phyloP scores from a whole-genome alignment of 768 basidiomycete genomes.

The Mycena epipterygia region DNA sequence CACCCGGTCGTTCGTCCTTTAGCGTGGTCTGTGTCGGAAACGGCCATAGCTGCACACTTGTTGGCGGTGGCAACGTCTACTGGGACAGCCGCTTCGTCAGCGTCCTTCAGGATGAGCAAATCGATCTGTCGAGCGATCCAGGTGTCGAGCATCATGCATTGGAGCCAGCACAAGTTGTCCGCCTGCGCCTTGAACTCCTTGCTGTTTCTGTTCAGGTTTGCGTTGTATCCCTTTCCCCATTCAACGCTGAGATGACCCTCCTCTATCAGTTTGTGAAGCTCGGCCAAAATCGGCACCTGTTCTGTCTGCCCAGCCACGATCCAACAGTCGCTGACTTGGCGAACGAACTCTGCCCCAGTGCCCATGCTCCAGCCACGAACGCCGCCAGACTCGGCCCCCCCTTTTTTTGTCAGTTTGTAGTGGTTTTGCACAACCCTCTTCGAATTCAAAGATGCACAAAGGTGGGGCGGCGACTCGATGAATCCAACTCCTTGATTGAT shows the following conservation, averaged over 20 bases:
- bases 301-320: not conserved
- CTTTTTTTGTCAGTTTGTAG: slow-evolving; percentile 36
- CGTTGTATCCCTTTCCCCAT: slow-evolving; percentile 11
- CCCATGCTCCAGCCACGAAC: slow-evolving; percentile 36
- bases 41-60: not conserved
- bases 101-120: slow-evolving; percentile 20
- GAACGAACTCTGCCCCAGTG: slow-evolving; percentile 31
- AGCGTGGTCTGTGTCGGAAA: too few relatives aligned
- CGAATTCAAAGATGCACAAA: not conserved
- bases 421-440: slow-evolving; percentile 19
- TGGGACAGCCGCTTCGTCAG: slow-evolving; percentile 30
- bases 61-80: slow-evolving; percentile 16
- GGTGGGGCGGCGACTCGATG: not conserved
- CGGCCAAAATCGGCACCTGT: slow-evolving; percentile 23
- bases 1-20: slow-evolving; percentile 14
- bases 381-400: slow-evolving; percentile 37
- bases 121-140: slow-evolving; percentile 38
- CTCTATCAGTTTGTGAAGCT: not conserved
- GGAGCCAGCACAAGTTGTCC: slow-evolving; percentile 34
- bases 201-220: not conserved
- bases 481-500: not conserved
- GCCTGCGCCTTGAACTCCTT: slow-evolving; percentile 20
- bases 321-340: slow-evolving; percentile 26
- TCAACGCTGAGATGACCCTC: not conserved
- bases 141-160: slow-evolving; percentile 38